Conservation (phyloP, 1,284 basidiomycete species). For the Rhodotorula sp. region DNA sequence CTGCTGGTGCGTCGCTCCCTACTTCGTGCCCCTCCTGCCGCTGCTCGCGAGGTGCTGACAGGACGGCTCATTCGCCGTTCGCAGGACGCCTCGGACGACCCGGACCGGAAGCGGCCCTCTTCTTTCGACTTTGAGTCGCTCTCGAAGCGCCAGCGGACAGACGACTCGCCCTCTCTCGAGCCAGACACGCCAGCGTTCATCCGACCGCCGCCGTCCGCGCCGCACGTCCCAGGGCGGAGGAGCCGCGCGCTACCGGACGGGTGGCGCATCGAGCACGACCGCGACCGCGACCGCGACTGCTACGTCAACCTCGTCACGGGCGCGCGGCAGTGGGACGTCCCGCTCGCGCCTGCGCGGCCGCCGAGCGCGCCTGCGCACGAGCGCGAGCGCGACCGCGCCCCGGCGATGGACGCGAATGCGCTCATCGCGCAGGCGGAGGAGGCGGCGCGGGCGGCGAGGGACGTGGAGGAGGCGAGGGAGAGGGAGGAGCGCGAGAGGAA, state of each 20-base stretch:
- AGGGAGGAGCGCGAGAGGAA: neutral
- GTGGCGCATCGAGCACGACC: conserved; percentile 25
- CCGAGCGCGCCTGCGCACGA: conserved; percentile 1
- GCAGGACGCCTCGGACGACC: conserved; percentile 21
- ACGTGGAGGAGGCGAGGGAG: conserved; percentile 21
- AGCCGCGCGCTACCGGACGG: conserved; percentile 20
- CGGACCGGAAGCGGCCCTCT: conserved; percentile 28
- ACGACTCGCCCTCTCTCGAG: conserved; percentile 6
- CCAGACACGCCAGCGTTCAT: conserved; percentile 20
- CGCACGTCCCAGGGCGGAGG: neutral
- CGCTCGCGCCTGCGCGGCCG: conserved; percentile 3
- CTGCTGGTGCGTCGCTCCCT: conserved; percentile 9
- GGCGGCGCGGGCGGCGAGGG: conserved; percentile 50
- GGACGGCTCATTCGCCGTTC: too few species aligned
- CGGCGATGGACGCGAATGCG: conserved; percentile 35
- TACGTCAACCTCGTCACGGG: conserved; percentile 32
- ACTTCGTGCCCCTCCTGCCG: too few species aligned
- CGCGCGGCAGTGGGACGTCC: conserved; percentile 26
- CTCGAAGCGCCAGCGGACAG: conserved; percentile 31
- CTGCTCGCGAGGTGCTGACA: too few species aligned
- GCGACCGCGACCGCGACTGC: conserved; percentile 10
- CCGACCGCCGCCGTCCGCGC: conserved; percentile 35
- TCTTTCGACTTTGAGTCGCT: conserved; percentile 27
- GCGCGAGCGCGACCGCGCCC: neutral
- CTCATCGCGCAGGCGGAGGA: conserved; percentile 53